Base-by-base conservation (phyloP, 768 basidiomycete species). In the Rickenella mellea region DNA sequence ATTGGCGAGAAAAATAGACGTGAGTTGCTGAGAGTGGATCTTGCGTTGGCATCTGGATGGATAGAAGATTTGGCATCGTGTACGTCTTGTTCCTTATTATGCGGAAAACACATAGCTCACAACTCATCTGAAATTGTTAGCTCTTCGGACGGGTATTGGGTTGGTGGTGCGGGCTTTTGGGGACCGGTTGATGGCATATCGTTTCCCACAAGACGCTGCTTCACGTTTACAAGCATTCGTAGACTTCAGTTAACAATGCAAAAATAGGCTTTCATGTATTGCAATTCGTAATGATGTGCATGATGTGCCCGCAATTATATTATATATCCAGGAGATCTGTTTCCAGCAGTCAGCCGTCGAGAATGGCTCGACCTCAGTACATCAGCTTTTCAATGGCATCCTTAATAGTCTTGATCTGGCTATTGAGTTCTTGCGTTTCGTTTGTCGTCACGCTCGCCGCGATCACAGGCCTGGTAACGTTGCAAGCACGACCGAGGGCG, bases 391-490 rank as follows among this genome's bases (percentile, higher is more conserved):
- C 87, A 48, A 89, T 85, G 17, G 74, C 76, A 37, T 72, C 69
- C 71, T 96, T 98, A 63, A 94, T 71, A 42, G 78, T 81, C 52
- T 73, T 71, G 53, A 98, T 94, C 67, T 96, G 92, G 59, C 83
- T 83, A 43, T 77, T 75, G 26, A 98, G 71, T 63, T 98, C 92
- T 60, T 80, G 80, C 32, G 86, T 83, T 63, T 98, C 93, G 51
- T 90, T 93, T 45, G 91, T 96, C n/a, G 90, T 97, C 48, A 98
- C 82, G 54, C 88, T 92, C 24, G 87, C 90, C 47, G 94, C 78
- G 47, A 99, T 98, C 53, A 98, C 94, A 21, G 92, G 86, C 44
- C 96, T 70, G 25, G 90, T 83, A 32, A 99, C 94, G 46, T 93
- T 90, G 64, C 93, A 97, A 27, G 94, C 93, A 40, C 94, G 80